These are phyloP conservation scores for Scalesia atractyloides DNA, from an alignment of 129 eudicot species.

Conservation along the genomic window DNA sequence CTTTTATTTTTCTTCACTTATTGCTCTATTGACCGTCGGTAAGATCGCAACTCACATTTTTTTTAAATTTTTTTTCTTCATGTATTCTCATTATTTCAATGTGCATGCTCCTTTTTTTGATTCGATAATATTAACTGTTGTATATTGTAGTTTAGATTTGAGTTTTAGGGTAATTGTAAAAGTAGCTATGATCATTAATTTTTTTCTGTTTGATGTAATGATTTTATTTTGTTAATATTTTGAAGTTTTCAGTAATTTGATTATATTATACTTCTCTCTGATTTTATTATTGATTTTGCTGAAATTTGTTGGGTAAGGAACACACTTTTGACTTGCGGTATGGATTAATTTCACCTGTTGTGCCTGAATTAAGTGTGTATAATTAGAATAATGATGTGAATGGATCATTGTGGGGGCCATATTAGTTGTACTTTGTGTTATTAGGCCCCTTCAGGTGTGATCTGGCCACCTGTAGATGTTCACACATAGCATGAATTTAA, in stretches of 20 bases:
- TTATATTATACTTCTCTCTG: slow-evolving; percentile 2
- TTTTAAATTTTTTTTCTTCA: background rate
- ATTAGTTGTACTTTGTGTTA: slow-evolving; percentile 12
- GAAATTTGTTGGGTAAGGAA: slow-evolving; percentile 8
- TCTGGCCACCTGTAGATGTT: background rate
- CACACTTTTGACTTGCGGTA: slow-evolving; percentile 6
- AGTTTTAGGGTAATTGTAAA: background rate
- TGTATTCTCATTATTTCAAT: background rate
- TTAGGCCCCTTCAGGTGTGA: slow-evolving; percentile 12
- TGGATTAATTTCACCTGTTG: slow-evolving; percentile 8
- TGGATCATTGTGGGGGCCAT: slow-evolving; percentile 1
- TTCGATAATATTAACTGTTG: slow-evolving; percentile 18
- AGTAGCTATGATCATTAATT: slow-evolving; percentile 12
- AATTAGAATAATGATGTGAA: background rate
- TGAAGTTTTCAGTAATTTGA: slow-evolving; percentile 12
- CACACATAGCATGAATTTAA: background rate
- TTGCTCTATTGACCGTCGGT: slow-evolving; percentile 29
- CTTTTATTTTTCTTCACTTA: slow-evolving; percentile 12
- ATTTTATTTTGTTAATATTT: slow-evolving; percentile 6
- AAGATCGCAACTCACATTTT: slow-evolving; percentile 30
- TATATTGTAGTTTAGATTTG: slow-evolving; percentile 4
- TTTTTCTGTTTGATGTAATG: slow-evolving; percentile 12
- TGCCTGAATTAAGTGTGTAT: background rate
- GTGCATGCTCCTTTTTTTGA: slow-evolving; percentile 21
- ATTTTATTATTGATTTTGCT: background rate